Evolutionary conservation across 345 rosid species (phyloP), one percentile per base, ranked within the genome.

Genomic region (Boechera stricta): DNA sequence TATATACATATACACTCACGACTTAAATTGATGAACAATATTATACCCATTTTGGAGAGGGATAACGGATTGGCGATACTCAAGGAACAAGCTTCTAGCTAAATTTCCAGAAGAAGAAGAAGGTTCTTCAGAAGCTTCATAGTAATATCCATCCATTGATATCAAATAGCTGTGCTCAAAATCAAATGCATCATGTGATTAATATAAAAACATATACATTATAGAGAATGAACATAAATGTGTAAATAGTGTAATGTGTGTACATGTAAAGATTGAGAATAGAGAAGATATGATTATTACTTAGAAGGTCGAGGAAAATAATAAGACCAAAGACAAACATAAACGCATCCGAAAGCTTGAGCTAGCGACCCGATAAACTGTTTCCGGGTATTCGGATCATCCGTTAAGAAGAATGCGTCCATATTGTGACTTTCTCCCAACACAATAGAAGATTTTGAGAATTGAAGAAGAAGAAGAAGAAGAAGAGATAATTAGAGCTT

Each of bases 241-340:
- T 18, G 42, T 11, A 8, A 55, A 44, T 13, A 5, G 48, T 58
- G 6, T 56, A 4, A 41, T 26, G 15, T 65, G 32, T 63, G 6
- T 29, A n/a, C 0, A 41, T 67, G 9, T 42, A 38, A 54, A 11
- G 55, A 24, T 31, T 1, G 2, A 60, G 36, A 66, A 38, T 5
- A 41, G 67, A 16, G 10, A 58, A 60, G 55, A 41, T 44, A 5
- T 2, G 18, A 49, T 64, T 28, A 18, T 32, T 87, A 90, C 92
- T 82, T 82, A 11, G 84, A 67, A 8, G 87, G 83, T 21, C 73
- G 83, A 42, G 83, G 81, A 18, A 63, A 4, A 51, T 76, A 4
- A 45, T 74, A 82, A 0, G 87, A 86, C 94, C 98, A 89, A 21
- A 92, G 81, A 78, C 93, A 90, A 53, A 87, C 75, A 83, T 92